phyloP scores from a whole-genome alignment of 1,139 yeast species.

The Nakaseomyces uthaithaninus region DNA sequence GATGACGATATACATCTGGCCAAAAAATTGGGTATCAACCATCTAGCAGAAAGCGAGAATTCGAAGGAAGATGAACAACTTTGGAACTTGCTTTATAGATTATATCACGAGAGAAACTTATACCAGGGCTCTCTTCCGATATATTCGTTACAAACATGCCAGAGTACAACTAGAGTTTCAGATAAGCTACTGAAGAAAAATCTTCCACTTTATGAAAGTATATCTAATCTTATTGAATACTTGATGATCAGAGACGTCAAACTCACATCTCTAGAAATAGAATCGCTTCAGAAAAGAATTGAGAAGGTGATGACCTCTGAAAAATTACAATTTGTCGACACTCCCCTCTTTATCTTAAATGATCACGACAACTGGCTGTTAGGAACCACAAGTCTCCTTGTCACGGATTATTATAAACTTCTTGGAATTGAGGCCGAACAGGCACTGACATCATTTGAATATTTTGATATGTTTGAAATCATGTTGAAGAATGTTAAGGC shows the following conservation, averaged over 20 bases:
- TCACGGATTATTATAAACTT: not conserved
- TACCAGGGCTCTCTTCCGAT: not conserved
- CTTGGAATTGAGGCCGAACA: constrained; percentile 1
- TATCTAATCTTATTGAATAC: not conserved
- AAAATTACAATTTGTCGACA: not conserved
- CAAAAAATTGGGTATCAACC: not conserved
- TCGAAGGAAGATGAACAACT: not conserved
- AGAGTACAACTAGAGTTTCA: not conserved
- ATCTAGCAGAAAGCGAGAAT: not conserved
- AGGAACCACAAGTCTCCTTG: not conserved
- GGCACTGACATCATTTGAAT: not conserved
- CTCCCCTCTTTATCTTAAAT: not conserved
- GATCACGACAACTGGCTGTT: constrained; percentile 1
- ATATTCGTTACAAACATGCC: not conserved
- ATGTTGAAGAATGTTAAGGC: not conserved
- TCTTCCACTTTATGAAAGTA: not conserved
- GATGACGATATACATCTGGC: constrained; percentile 5
- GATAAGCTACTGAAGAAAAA: not conserved
- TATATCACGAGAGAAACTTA: not conserved
- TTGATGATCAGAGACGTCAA: constrained; percentile 3
- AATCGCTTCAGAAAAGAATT: not conserved
- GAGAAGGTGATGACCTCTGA: not conserved
- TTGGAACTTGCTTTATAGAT: not conserved
- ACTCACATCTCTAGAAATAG: not conserved
- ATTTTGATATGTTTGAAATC: not conserved